Percentiles rank a stretch among this genome's conserved stretches.
phyloP scores from a whole-genome alignment of 2,329 filamentous ascomycete species.

The Zymoseptoria pseudotritici region DNA sequence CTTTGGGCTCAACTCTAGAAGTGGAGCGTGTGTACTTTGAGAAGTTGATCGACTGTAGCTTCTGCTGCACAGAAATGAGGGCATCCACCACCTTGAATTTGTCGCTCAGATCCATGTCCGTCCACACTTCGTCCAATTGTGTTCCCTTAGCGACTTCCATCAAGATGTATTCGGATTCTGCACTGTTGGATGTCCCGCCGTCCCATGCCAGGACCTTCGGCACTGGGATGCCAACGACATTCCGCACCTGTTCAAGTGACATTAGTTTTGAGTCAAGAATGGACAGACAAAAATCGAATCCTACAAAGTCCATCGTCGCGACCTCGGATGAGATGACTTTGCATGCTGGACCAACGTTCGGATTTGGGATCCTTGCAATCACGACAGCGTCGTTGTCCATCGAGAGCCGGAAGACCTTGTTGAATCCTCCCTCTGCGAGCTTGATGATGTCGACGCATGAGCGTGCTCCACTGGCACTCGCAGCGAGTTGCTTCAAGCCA shows the following conservation, averaged over 20 bases:
- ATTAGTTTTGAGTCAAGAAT: neutral
- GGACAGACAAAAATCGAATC: neutral
- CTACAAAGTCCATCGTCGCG: constrained; percentile 10
- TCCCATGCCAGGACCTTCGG: constrained; percentile 22
- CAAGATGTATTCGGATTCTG: constrained; percentile 23
- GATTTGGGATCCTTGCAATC: constrained; percentile 15
- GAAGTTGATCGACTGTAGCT: constrained; percentile 32
- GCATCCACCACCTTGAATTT: constrained; percentile 30
- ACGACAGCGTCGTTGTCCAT: constrained; percentile 21
- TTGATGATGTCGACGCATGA: constrained; percentile 14
- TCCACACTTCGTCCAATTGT: constrained; percentile 26
- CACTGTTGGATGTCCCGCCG: constrained; percentile 14
- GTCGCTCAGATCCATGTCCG: constrained; percentile 19
- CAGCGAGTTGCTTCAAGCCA: constrained; percentile 5
- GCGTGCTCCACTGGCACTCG: constrained; percentile 1
- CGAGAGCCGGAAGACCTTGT: constrained; percentile 23
- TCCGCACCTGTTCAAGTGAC: constrained; percentile 3
- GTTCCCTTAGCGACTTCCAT: constrained; percentile 30
- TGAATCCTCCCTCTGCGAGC: constrained; percentile 25
- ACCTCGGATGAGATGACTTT: constrained; percentile 7
- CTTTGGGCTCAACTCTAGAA: constrained; percentile 5
- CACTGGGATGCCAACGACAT: constrained; percentile 20
- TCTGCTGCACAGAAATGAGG: constrained; percentile 32
- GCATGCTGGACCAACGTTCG: constrained; percentile 23
- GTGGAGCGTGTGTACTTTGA: constrained; percentile 24